A percentile compares a stretch with the other conserved stretches of the same genome.
Conservation (phyloP, 176 grass and related monocot species). For the Miscanthus lutarioriparius region DNA sequence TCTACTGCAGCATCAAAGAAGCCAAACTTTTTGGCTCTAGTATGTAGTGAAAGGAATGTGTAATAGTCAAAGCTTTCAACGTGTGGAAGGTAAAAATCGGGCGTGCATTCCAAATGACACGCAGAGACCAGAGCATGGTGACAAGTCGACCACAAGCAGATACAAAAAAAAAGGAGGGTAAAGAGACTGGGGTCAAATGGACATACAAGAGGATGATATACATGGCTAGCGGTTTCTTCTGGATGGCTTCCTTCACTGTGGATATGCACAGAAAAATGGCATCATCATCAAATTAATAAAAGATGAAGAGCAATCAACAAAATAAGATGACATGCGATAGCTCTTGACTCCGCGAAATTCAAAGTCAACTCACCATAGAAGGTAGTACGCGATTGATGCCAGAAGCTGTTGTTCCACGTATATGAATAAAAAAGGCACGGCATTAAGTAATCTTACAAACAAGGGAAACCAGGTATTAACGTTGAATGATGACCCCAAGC, state of each 20-base stretch:
- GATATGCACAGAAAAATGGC: neutral
- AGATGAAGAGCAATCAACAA: conserved; percentile 11
- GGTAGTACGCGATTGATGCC: conserved; percentile 36
- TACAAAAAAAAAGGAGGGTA: neutral
- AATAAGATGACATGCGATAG: neutral
- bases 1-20: conserved; percentile 1
- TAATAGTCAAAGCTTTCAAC: neutral
- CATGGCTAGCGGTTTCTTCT: neutral
- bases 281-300: conserved; percentile 28
- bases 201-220: conserved; percentile 31
- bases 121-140: neutral
- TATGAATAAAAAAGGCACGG: neutral
- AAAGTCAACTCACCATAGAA: conserved; percentile 46
- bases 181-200: conserved; percentile 2
- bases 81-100: neutral
- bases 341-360: conserved; percentile 1
- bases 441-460: neutral
- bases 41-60: neutral
- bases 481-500: too few species aligned
- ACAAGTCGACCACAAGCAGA: conserved; percentile 1
- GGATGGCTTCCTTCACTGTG: too few species aligned
- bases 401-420: conserved; percentile 43
- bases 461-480: neutral
- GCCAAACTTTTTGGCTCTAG: neutral
- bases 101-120: neutral